These are phyloP conservation scores for Lactarius quietus DNA, from an alignment of 768 basidiomycete genomes.

Conservation along the genomic window DNA sequence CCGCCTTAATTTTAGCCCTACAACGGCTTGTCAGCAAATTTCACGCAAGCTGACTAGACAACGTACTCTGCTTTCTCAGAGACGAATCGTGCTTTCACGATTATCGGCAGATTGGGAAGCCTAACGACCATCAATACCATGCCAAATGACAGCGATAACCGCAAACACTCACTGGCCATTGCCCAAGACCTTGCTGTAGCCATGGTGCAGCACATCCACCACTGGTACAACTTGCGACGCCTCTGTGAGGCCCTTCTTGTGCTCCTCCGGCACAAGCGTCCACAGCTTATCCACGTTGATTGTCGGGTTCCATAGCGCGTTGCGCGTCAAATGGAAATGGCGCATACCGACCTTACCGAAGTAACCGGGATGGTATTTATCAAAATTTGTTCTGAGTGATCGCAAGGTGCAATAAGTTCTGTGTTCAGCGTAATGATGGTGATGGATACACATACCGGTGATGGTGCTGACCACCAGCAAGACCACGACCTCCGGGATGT, in stretches of 20 bases:
- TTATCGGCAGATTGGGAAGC: slow-evolving; percentile 88
- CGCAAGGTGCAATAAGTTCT: not conserved
- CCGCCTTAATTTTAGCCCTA: slow-evolving; percentile 83
- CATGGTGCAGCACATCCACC: slow-evolving; percentile 79
- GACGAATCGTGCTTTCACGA: slow-evolving; percentile 97
- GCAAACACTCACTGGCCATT: slow-evolving; percentile 71
- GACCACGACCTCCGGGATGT: slow-evolving; percentile 99
- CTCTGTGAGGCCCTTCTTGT: slow-evolving; percentile 74
- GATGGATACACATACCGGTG: slow-evolving; percentile 68
- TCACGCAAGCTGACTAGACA: slow-evolving; percentile 27
- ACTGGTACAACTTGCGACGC: slow-evolving; percentile 87
- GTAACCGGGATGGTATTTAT: slow-evolving; percentile 99
- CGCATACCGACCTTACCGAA: slow-evolving; percentile 99
- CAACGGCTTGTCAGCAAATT: slow-evolving; percentile 1
- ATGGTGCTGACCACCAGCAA: slow-evolving; percentile 99
- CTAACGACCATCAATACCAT: slow-evolving; percentile 30
- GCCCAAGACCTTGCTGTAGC: slow-evolving; percentile 93
- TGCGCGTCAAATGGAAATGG: slow-evolving; percentile 93
- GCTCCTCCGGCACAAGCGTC: slow-evolving; percentile 81
- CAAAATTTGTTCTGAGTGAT: slow-evolving; percentile 81
- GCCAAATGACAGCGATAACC: not conserved
- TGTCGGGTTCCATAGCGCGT: slow-evolving; percentile 86
- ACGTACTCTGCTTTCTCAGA: slow-evolving; percentile 79
- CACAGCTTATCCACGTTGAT: slow-evolving; percentile 99
- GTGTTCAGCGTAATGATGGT: not conserved